Conservation (phyloP, 2,329 filamentous ascomycete genomes). For the Apiospora aurea region DNA sequence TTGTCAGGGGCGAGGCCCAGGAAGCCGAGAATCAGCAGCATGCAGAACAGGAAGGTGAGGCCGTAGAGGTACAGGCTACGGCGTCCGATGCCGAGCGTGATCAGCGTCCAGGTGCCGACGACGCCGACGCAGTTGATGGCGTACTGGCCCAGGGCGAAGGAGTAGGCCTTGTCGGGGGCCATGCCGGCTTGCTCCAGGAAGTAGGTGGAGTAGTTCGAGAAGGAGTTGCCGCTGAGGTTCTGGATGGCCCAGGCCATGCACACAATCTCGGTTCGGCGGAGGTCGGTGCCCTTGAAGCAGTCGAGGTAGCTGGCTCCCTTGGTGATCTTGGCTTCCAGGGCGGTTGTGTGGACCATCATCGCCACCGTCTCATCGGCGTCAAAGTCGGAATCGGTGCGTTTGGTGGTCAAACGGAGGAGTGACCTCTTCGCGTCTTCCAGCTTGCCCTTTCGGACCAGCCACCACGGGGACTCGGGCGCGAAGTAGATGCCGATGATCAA, state of each 20-base stretch:
- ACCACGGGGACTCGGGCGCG: slow-evolving; percentile 77
- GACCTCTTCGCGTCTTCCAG: slow-evolving; percentile 71
- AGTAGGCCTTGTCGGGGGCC: slow-evolving; percentile 58
- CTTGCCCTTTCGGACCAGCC: slow-evolving; percentile 73
- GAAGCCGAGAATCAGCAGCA: slow-evolving; percentile 87
- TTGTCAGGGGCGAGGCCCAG: slow-evolving; percentile 76
- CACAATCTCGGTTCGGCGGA: slow-evolving; percentile 78
- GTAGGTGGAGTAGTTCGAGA: slow-evolving; percentile 71
- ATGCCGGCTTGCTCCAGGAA: slow-evolving; percentile 68
- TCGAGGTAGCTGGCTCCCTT: slow-evolving; percentile 77
- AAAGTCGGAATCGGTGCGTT: slow-evolving; percentile 70
- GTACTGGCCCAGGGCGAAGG: slow-evolving; percentile 69
- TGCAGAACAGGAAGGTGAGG: slow-evolving; percentile 73
- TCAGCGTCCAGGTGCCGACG: slow-evolving; percentile 81
- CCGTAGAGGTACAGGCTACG: slow-evolving; percentile 75
- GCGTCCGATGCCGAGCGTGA: slow-evolving; percentile 77
- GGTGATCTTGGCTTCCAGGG: slow-evolving; percentile 79
- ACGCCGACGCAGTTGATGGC: slow-evolving; percentile 81
- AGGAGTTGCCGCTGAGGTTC: slow-evolving; percentile 68
- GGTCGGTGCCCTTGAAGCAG: slow-evolving; percentile 82
- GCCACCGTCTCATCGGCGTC: slow-evolving; percentile 84
- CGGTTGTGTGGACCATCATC: slow-evolving; percentile 92
- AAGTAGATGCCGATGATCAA: slow-evolving; percentile 71
- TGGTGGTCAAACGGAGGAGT: slow-evolving; percentile 70
- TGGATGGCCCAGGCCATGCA: slow-evolving; percentile 71